Evolutionary conservation across 257 asterid species (phyloP), one percentile per base, ranked within the genome.

Genomic region (Jasminum sambac): DNA sequence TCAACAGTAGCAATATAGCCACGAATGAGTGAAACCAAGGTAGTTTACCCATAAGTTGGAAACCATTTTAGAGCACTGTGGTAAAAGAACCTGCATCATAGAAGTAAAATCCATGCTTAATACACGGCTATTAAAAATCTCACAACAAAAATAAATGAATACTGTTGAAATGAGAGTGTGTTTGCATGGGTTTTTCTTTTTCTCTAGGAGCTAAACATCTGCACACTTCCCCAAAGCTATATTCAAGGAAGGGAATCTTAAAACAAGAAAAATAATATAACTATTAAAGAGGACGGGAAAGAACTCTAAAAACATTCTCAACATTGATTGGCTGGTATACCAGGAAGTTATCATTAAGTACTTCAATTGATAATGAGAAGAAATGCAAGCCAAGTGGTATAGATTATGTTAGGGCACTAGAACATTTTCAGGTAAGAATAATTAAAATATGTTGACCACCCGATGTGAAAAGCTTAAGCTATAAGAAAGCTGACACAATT

Each of bases 31-130:
- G 52, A 78, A 73, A 23, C 68, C 63, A 59, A 72, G 72, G 40
- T 61, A 77, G 72, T 89, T 86, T 86, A 95, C 99, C 97, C 99
- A 40, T 79, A 95, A 78, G 89, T 38, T 26, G 99, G 98, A 78
- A 95, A 95, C 97, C 98, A 91, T 82, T 74, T 89, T 82, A 95
- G 74, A 61, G 99, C 98, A 82, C 99, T 95, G 44, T 95, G 99
- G 88, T 95, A 95, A 89, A 95, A 91, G 80, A 95, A 95, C 91
- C 99, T 95, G 94, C 86, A 88, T 46, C 38, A 46, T 40, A 66
- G 42, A 72, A 78, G 77, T 55, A 74, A 25, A 67, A 37, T 11
- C 42, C 39, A 58, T 75, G 67, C 69, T 83, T 66, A 82, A 75
- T 41, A 57, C 55, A 72, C 72, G 42, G 69, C 13, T 5, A 58